Percentiles rank a stretch among this genome's conserved stretches.
Evolutionary conservation across 352 stramenopile genomes (phyloP).

Genomic region (Pythium vanterpoolii): DNA sequence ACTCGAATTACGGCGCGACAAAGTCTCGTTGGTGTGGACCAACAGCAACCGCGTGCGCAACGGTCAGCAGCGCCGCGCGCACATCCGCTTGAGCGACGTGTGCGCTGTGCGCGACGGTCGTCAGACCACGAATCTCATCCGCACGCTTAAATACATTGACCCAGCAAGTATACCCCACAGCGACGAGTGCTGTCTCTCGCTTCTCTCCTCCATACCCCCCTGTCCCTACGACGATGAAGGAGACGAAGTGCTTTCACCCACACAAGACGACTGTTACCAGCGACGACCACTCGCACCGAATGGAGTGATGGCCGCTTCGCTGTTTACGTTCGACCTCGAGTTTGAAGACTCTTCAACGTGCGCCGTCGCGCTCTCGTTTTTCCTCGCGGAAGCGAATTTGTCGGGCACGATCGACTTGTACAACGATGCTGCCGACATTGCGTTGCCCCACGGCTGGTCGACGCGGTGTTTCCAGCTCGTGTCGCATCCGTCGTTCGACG

Average conservation of each 20-base stretch:
- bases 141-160: slow-evolving; percentile 78
- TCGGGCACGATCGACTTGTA: slow-evolving; percentile 43
- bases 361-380: slow-evolving; percentile 57
- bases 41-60: slow-evolving; percentile 34
- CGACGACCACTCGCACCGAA: slow-evolving; percentile 4
- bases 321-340: slow-evolving; percentile 71
- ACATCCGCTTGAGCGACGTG: slow-evolving; percentile 47
- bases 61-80: slow-evolving; percentile 26
- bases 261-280: background rate
- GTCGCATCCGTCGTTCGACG: slow-evolving; percentile 70
- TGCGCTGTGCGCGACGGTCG: slow-evolving; percentile 57
- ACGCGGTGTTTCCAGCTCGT: slow-evolving; percentile 67
- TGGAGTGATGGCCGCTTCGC: background rate
- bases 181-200: slow-evolving; percentile 70
- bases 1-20: slow-evolving; percentile 64
- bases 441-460: slow-evolving; percentile 38
- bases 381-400: slow-evolving; percentile 46
- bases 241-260: too few species aligned
- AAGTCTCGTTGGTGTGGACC: slow-evolving; percentile 59
- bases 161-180: slow-evolving; percentile 40
- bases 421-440: slow-evolving; percentile 42
- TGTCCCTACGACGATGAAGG: background rate
- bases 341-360: slow-evolving; percentile 52
- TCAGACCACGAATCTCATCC: slow-evolving; percentile 77
- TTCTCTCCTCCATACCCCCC: slow-evolving; percentile 25